These are phyloP conservation scores for Vitis hybrid DNA, from an alignment of 177 flowering plant species.

Conservation along the genomic window DNA sequence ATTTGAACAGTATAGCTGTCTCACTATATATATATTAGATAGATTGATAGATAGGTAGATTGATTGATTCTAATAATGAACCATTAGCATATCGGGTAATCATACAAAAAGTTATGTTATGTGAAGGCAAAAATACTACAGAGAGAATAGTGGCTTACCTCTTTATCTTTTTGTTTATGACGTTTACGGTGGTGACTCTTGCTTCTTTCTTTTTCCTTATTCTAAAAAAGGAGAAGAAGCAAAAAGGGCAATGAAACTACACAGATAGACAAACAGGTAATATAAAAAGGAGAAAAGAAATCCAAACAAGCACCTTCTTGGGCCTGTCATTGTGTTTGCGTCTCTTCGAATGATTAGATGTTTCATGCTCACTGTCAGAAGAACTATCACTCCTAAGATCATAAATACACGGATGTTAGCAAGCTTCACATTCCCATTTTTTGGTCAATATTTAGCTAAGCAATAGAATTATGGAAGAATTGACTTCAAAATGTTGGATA, in stretches of 20 bases:
- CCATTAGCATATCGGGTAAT: neutral
- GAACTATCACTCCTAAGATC: conserved; percentile 11
- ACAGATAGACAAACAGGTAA: neutral
- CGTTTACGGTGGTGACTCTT: conserved; percentile 64
- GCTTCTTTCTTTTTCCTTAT: conserved; percentile 63
- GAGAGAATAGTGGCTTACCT: conserved; percentile 55
- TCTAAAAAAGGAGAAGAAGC: conserved; percentile 26
- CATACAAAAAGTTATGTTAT: neutral
- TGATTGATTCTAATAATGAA: neutral
- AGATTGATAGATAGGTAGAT: neutral
- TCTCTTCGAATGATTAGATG: conserved; percentile 27
- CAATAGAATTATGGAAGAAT: too few relatives aligned
- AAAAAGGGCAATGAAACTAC: conserved; percentile 3
- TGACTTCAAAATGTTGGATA: too few relatives aligned
- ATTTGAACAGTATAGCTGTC: too few relatives aligned
- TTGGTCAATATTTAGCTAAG: too few relatives aligned
- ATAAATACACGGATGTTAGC: neutral
- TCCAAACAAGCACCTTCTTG: conserved; percentile 28
- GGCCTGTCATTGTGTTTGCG: conserved; percentile 27
- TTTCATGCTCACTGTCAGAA: conserved; percentile 35
- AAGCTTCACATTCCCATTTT: neutral
- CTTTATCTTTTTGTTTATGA: conserved; percentile 60
- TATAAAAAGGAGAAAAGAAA: neutral
- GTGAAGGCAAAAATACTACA: neutral
- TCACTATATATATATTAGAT: too few relatives aligned